Evolutionary conservation across 139 green algal genomes (phyloP).

Genomic region (Asterochloris sp.): DNA sequence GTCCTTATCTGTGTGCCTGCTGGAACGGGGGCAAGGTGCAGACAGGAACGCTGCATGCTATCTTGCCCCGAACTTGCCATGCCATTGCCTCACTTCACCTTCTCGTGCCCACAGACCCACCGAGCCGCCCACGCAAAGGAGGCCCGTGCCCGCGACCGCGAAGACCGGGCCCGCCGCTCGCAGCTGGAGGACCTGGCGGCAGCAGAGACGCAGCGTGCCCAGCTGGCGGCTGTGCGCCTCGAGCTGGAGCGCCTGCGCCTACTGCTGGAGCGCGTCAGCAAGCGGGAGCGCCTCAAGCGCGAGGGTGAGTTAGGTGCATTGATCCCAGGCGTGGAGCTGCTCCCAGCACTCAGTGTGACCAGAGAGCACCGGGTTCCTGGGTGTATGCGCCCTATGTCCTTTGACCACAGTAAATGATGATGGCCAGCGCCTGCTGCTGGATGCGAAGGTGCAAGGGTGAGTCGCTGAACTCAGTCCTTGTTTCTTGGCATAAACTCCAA

Average conservation of each 20-base stretch:
- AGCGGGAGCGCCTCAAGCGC: slow-evolving; percentile 47
- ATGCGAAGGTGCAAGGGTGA: background rate
- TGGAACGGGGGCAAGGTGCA: too few relatives aligned
- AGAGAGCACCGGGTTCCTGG: too few relatives aligned
- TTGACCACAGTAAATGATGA: background rate
- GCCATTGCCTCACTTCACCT: too few relatives aligned
- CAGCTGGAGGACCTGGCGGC: slow-evolving; percentile 22
- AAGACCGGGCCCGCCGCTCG: too few relatives aligned
- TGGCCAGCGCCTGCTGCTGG: background rate
- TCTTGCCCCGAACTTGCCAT: too few relatives aligned
- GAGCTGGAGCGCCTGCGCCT: slow-evolving; percentile 54
- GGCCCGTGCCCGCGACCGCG: too few relatives aligned
- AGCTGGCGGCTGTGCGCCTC: slow-evolving; percentile 24
- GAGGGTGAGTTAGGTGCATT: slow-evolving; percentile 2
- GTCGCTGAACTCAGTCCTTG: too few relatives aligned
- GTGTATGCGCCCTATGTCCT: background rate
- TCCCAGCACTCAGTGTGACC: background rate
- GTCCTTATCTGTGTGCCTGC: too few relatives aligned
- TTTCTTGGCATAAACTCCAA: too few relatives aligned
- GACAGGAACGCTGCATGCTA: too few relatives aligned
- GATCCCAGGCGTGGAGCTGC: background rate
- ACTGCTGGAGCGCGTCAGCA: slow-evolving; percentile 39
- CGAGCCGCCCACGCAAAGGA: too few relatives aligned
- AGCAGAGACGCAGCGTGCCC: slow-evolving; percentile 22
- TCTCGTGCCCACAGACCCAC: too few relatives aligned